Evolutionary conservation across 1,284 basidiomycete species (phyloP).

Genomic region (Irpex rosettiformis): DNA sequence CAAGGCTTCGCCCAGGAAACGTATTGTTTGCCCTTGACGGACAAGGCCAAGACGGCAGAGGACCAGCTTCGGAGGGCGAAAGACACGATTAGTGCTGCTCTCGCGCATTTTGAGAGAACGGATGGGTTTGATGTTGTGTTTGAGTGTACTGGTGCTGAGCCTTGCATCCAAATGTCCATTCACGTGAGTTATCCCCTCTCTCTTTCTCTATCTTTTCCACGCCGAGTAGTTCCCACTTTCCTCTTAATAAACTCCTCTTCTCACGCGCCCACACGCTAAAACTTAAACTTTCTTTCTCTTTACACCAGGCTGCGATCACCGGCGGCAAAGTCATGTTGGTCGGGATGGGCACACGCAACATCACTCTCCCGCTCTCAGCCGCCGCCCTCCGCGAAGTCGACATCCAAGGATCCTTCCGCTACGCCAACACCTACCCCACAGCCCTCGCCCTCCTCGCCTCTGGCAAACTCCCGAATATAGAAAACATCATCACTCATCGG

Average conservation of each 20-base stretch:
- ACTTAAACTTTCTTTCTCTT: slow-evolving; percentile 6
- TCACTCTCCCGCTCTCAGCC: slow-evolving; percentile 77
- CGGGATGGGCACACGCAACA: slow-evolving; percentile 90
- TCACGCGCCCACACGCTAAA: not conserved
- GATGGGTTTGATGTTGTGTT: slow-evolving; percentile 91
- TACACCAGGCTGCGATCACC: slow-evolving; percentile 64
- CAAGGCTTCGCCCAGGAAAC: slow-evolving; percentile 77
- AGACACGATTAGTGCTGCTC: slow-evolving; percentile 49
- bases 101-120: slow-evolving; percentile 56
- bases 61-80: slow-evolving; percentile 70
- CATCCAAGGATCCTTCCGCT: slow-evolving; percentile 88
- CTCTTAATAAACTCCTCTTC: too few species aligned
- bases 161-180: slow-evolving; percentile 85
- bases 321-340: slow-evolving; percentile 91
- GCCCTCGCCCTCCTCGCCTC: slow-evolving; percentile 78
- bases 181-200: slow-evolving; percentile 51
- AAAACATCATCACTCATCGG: slow-evolving; percentile 80
- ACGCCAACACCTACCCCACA: slow-evolving; percentile 84
- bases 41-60: slow-evolving; percentile 49
- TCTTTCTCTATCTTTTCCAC: not conserved
- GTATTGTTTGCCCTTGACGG: slow-evolving; percentile 57
- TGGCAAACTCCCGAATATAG: slow-evolving; percentile 56
- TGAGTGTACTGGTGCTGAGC: slow-evolving; percentile 93
- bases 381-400: slow-evolving; percentile 91
- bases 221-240: too few species aligned